Evolutionary conservation across 2,329 filamentous ascomycete genomes (phyloP).

Genomic region (Ophiocordyceps sinensis): DNA sequence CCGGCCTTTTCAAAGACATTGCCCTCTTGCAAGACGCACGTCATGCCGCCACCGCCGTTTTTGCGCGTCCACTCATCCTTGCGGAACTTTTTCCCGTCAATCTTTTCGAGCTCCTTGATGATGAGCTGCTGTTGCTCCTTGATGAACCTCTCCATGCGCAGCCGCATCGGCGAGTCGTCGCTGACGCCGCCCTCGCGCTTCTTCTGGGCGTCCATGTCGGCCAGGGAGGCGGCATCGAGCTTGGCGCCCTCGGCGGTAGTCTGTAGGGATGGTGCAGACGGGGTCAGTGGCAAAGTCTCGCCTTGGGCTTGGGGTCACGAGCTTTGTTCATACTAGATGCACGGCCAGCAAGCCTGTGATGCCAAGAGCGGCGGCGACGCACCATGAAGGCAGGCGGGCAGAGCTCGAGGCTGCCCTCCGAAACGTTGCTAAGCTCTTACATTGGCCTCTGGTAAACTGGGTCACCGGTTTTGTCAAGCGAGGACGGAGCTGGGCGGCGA

Average conservation of each 20-base stretch:
- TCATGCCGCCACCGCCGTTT: conserved; percentile 83
- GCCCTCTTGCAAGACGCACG: conserved; percentile 88
- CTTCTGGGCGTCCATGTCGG: conserved; percentile 67
- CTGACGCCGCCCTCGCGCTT: conserved; percentile 59
- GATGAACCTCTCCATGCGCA: conserved; percentile 95
- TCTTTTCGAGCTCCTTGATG: conserved; percentile 62
- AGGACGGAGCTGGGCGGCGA: conserved; percentile 14
- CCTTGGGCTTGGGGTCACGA: neutral
- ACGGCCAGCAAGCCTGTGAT: conserved; percentile 39
- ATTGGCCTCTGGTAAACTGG: conserved; percentile 12
- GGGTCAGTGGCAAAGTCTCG: conserved; percentile 4
- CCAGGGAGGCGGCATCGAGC: conserved; percentile 56
- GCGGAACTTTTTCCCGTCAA: conserved; percentile 73
- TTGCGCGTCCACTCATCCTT: conserved; percentile 78
- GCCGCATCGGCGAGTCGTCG: conserved; percentile 78
- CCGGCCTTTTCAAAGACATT: conserved; percentile 97
- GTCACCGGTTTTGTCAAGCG: conserved; percentile 5
- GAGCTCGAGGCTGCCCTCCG: conserved; percentile 13
- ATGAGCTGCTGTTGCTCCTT: conserved; percentile 86
- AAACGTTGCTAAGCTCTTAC: conserved; percentile 5
- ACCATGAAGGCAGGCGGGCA: conserved; percentile 10
- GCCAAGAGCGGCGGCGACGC: conserved; percentile 29
- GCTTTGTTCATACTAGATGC: conserved; percentile 35
- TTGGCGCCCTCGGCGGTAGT: conserved; percentile 25
- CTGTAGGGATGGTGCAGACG: conserved; percentile 14